These are phyloP conservation scores for Parastagonospora avenae DNA, from an alignment of 2,329 filamentous ascomycete genomes.

Conservation along the genomic window DNA sequence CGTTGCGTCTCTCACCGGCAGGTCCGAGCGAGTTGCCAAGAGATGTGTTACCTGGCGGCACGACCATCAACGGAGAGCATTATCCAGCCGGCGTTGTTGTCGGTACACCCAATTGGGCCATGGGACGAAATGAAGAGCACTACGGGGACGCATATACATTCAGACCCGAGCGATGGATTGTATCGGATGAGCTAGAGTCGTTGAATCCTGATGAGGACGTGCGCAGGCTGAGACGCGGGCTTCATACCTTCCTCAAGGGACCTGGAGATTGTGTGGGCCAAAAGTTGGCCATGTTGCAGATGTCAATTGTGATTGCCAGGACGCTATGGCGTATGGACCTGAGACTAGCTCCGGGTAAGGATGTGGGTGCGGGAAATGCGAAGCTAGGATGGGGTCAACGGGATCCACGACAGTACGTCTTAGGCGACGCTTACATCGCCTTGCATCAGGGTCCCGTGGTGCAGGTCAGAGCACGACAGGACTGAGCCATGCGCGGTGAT, in stretches of 20 bases:
- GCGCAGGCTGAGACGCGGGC: constrained; percentile 8
- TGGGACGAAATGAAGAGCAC: constrained; percentile 20
- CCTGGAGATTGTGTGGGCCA: constrained; percentile 29
- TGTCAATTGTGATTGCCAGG: constrained; percentile 11
- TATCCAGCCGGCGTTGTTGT: constrained; percentile 21
- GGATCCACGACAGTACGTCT: constrained; percentile 8
- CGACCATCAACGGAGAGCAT: constrained; percentile 13
- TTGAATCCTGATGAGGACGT: constrained; percentile 13
- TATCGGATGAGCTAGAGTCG: constrained; percentile 3
- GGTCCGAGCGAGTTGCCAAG: constrained; percentile 18
- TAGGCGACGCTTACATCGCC: constrained; percentile 16
- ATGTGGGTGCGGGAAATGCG: constrained; percentile 9
- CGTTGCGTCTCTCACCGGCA: constrained; percentile 18
- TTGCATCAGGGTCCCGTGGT: constrained; percentile 28
- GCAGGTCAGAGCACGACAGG: not conserved
- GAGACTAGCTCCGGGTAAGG: constrained; percentile 6
- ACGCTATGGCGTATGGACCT: constrained; percentile 26
- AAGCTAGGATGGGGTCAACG: constrained; percentile 10
- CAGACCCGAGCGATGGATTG: constrained; percentile 25
- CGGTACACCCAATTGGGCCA: constrained; percentile 19
- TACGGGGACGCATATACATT: constrained; percentile 19
- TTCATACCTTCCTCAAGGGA: constrained; percentile 27
- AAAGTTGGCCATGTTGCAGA: constrained; percentile 21
- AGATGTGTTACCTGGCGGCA: constrained; percentile 21
- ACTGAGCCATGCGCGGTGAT: not conserved